Percentiles rank a stretch among this genome's conserved stretches.
Conservation (phyloP, 768 basidiomycete species). For the Phanerodontia chrysosporium region DNA sequence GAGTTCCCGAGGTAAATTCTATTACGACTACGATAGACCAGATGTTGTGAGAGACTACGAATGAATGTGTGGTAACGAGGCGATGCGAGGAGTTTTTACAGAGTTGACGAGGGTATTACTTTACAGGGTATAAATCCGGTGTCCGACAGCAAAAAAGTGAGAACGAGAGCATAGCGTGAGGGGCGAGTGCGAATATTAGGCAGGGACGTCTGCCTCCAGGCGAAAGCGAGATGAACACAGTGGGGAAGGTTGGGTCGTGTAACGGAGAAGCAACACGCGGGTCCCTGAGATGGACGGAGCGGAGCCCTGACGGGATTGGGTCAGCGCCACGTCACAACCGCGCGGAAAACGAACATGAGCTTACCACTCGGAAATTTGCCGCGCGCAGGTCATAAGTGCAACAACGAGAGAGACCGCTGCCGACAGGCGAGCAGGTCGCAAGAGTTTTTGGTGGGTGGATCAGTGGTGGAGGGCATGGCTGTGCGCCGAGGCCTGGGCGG, state of each 20-base stretch:
- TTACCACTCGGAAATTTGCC: background rate
- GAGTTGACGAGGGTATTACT: background rate
- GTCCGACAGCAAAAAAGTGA: background rate
- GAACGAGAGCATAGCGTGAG: background rate
- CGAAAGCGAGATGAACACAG: background rate
- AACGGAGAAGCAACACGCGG: background rate
- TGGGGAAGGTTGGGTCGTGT: background rate
- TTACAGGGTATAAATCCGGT: background rate
- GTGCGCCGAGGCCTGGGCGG: background rate
- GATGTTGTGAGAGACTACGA: too few relatives aligned
- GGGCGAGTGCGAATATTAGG: background rate
- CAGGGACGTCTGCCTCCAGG: too few relatives aligned
- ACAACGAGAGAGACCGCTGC: background rate
- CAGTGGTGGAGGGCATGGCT: background rate
- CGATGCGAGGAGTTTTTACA: too few relatives aligned
- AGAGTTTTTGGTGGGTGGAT: background rate
- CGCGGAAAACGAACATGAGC: background rate
- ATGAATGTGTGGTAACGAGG: too few relatives aligned
- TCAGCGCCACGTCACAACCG: background rate
- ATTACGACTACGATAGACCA: too few relatives aligned
- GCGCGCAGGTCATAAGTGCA: background rate
- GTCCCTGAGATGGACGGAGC: background rate
- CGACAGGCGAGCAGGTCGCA: background rate
- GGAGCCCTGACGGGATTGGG: background rate
- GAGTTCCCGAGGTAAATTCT: too few relatives aligned